Percentiles rank a stretch among this genome's conserved stretches.
phyloP scores from a whole-genome alignment of 371 early-diverging fungal species.

The Rhizopus delemar region DNA sequence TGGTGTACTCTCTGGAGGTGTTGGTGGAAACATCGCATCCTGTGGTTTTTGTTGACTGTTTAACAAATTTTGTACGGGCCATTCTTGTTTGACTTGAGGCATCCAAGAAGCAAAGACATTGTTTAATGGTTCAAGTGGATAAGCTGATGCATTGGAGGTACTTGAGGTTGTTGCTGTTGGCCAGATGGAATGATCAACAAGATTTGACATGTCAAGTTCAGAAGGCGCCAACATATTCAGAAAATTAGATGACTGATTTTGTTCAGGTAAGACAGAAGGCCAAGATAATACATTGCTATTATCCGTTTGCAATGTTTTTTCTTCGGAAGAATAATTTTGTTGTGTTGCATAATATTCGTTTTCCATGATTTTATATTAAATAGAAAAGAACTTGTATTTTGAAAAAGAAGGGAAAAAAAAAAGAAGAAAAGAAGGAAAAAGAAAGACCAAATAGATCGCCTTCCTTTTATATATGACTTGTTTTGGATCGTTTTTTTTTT shows the following conservation, averaged over 20 bases:
- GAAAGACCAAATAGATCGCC: not conserved
- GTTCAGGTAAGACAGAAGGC: not conserved
- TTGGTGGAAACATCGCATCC: slow-evolving; percentile 4
- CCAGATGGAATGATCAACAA: slow-evolving; percentile 12
- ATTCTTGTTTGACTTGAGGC: slow-evolving; percentile 21
- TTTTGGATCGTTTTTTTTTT: not conserved
- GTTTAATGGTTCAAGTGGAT: slow-evolving; percentile 13
- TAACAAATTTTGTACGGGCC: slow-evolving; percentile 2
- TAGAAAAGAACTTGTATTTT: too few species aligned
- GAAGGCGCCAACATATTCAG: slow-evolving; percentile 2
- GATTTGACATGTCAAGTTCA: slow-evolving; percentile 7
- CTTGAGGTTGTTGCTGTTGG: not conserved
- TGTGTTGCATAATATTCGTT: too few species aligned
- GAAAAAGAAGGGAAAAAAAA: too few species aligned
- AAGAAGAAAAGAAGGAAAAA: too few species aligned
- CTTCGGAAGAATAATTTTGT: not conserved
- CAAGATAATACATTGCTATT: not conserved
- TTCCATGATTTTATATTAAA: too few species aligned
- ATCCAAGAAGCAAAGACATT: not conserved
- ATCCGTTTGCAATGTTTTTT: not conserved
- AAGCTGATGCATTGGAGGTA: not conserved
- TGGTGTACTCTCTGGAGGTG: slow-evolving; percentile 1
- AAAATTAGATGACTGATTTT: not conserved
- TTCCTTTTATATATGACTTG: too few species aligned
- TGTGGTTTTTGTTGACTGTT: not conserved